A percentile compares a stretch with the other conserved stretches of the same genome.
Evolutionary conservation across 1,139 yeast species (phyloP).

Genomic region (Eremothecium sinecaudum): DNA sequence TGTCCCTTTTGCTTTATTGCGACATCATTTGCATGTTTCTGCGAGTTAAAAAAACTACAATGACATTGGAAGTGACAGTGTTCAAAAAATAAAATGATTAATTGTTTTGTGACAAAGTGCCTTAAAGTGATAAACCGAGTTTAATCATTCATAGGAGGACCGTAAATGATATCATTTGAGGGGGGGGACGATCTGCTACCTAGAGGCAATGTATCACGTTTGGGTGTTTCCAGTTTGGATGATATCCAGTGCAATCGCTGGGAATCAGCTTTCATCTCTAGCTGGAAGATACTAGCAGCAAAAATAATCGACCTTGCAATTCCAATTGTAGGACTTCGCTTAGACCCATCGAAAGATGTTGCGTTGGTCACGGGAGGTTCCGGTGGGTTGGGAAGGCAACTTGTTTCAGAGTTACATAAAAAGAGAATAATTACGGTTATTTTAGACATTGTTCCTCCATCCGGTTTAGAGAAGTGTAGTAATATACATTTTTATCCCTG

Average conservation of each 20-base stretch:
- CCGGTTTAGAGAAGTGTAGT: conserved; percentile 20
- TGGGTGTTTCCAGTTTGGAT: not conserved
- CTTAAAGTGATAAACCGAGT: too few relatives aligned
- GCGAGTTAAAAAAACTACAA: too few relatives aligned
- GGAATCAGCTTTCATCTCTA: conserved; percentile 8
- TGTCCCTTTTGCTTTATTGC: too few relatives aligned
- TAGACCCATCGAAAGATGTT: conserved; percentile 36
- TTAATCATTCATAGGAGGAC: too few relatives aligned
- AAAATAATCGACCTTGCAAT: not conserved
- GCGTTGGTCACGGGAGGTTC: conserved; percentile 79
- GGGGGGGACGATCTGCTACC: conserved; percentile 1
- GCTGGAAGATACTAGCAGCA: conserved; percentile 2
- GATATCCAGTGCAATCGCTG: not conserved
- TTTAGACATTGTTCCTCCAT: conserved; percentile 48
- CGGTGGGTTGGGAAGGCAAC: conserved; percentile 61
- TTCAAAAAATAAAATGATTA: too few relatives aligned
- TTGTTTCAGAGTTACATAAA: conserved; percentile 41
- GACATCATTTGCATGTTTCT: too few relatives aligned
- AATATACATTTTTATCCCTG: conserved; percentile 51
- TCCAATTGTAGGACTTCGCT: conserved; percentile 4
- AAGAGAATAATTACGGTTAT: conserved; percentile 47
- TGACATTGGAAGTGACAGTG: too few relatives aligned
- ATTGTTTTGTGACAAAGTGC: too few relatives aligned
- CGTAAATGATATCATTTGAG: not conserved
- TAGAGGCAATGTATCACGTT: conserved; percentile 1